Evolutionary conservation across 73 alveolate species (phyloP), one percentile per base, ranked within the genome.

Genomic region (Paramecium caudatum): DNA sequence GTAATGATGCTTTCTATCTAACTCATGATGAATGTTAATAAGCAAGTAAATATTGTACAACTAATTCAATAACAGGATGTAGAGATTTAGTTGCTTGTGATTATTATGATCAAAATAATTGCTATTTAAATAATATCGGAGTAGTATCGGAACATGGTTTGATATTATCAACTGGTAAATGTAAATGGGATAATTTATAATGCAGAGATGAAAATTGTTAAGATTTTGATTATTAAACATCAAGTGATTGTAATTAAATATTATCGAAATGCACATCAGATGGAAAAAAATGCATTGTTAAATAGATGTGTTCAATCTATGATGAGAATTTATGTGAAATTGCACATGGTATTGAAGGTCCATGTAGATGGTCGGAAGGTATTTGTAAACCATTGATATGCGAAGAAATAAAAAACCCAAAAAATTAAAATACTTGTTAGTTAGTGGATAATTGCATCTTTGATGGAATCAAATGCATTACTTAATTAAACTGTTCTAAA

Each of bases 1-100:
- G 88, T 39, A 15, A 41, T n/a, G 55, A 45, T 23, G 69, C 68
- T 12, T 17, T 74, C 17, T 74, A 74, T 74, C 32, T 45, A 16
- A 74, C 25, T 43, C 88, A 74, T 23, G 21, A 37, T 12, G 88
- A 74, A 21, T 74, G 88, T 43, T 74, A 74, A 6, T 37, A 43
- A 7, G 16, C 88, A n/a, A 45, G 17, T 36, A 41, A 41, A 5
- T 17, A 15, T 2, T 74, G 88, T 74, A 74, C 88, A 16, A 39
- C 68, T 27, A 43, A 74, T 74, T 33, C 39, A 34, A 15, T 41
- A 1, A 30, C 5, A 32, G 68, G 88, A 6, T 74, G 88, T 45
- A 45, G 16, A 16, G 21, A 37, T 21, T 74, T 74, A 43, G 39
- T 15, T 41, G 32, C 10, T 10, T 74, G 88, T 37, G 5, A 74